Percentiles rank a stretch among this genome's conserved stretches.
These are phyloP conservation scores for Hypoxylon fragiforme DNA, from an alignment of 495 filamentous ascomycete genomes.

Conservation along the genomic window DNA sequence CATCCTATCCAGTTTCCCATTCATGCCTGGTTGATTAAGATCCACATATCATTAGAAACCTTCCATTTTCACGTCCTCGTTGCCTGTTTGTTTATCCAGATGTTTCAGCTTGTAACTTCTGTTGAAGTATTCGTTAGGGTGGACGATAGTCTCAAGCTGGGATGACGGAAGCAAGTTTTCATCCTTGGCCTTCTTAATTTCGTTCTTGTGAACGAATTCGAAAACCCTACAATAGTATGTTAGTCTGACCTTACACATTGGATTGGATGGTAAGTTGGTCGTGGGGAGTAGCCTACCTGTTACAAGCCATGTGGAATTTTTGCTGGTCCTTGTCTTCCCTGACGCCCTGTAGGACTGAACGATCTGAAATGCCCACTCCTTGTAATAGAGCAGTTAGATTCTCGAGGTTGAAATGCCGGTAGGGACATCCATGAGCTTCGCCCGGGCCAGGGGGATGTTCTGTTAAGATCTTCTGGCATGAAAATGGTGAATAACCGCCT, in stretches of 20 bases:
- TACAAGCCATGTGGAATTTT: conserved; percentile 95
- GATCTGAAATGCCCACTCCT: conserved; percentile 73
- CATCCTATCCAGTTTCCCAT: too few relatives aligned
- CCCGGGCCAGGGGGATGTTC: conserved; percentile 82
- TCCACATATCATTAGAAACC: conserved; percentile 13
- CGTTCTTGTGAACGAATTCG: conserved; percentile 80
- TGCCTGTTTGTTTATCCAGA: conserved; percentile 48
- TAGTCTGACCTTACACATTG: conserved; percentile 4
- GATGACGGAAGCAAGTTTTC: conserved; percentile 72
- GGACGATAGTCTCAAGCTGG: conserved; percentile 91
- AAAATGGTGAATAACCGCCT: conserved; percentile 84
- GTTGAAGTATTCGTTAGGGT: conserved; percentile 98
- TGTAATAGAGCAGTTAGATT: conserved; percentile 79
- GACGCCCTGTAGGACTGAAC: conserved; percentile 75
- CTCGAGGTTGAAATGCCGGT: conserved; percentile 85
- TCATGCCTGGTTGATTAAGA: conserved; percentile 3
- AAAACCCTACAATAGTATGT: conserved; percentile 63
- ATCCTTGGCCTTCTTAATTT: conserved; percentile 88
- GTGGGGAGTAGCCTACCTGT: conserved; percentile 55
- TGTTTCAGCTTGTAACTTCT: conserved; percentile 87
- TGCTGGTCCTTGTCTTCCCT: conserved; percentile 85
- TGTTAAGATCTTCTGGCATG: conserved; percentile 90
- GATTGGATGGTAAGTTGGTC: background rate
- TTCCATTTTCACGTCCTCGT: conserved; percentile 56
- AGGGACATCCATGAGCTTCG: conserved; percentile 92